Conservation (phyloP, 1,139 yeast genomes). For the Protomyces inundatus region DNA sequence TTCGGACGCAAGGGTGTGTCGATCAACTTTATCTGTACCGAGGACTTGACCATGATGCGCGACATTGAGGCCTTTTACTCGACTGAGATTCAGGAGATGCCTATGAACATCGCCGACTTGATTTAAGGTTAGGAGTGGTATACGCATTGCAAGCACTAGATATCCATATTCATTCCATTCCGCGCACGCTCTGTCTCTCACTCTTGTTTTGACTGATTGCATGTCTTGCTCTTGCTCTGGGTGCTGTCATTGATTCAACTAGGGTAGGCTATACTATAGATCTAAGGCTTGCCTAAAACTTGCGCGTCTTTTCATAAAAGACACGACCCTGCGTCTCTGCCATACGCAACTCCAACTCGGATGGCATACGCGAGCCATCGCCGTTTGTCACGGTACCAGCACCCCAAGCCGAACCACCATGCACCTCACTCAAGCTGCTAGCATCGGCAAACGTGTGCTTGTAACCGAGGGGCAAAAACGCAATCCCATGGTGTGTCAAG, state of each 20-base stretch:
- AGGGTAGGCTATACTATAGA: not conserved
- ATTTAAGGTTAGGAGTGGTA: constrained; percentile 7
- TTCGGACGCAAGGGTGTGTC: constrained; percentile 99
- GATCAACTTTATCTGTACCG: constrained; percentile 89
- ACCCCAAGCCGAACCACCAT: constrained; percentile 75
- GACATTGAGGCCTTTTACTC: constrained; percentile 96
- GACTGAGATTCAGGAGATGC: constrained; percentile 97
- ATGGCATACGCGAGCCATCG: constrained; percentile 62
- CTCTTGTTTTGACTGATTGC: not conserved
- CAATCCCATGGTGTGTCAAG: constrained; percentile 58
- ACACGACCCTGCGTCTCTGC: constrained; percentile 61
- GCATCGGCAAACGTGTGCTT: constrained; percentile 48
- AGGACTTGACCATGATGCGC: constrained; percentile 90
- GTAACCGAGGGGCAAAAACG: constrained; percentile 52
- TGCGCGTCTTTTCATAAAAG: constrained; percentile 39
- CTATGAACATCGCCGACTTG: constrained; percentile 59
- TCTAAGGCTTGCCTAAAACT: not conserved
- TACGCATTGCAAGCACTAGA: not conserved
- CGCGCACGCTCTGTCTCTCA: not conserved
- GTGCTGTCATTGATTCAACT: not conserved
- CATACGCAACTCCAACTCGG: constrained; percentile 54
- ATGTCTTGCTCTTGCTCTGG: not conserved
- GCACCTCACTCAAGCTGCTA: constrained; percentile 54
- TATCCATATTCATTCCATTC: not conserved
- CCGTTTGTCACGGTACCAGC: constrained; percentile 55